A percentile compares a stretch with the other conserved stretches of the same genome.
These are phyloP conservation scores for Metarhizium sp. DNA, from an alignment of 2,329 filamentous ascomycete species.

Conservation along the genomic window DNA sequence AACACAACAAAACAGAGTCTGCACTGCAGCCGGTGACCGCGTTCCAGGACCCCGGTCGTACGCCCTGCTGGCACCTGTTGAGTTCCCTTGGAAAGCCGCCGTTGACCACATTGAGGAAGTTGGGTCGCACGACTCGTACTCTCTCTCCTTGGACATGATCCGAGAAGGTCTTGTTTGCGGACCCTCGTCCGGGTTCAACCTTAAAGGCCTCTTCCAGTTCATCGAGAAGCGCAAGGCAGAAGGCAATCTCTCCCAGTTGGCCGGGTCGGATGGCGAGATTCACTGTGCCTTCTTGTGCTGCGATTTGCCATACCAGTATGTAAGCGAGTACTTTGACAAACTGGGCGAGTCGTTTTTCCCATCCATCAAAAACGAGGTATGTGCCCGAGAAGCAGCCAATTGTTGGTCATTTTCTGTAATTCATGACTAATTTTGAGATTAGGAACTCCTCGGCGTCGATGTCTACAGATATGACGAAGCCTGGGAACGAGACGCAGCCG, in stretches of 20 bases:
- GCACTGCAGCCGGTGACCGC: slow-evolving; percentile 45
- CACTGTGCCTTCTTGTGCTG: slow-evolving; percentile 53
- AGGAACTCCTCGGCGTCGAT: slow-evolving; percentile 38
- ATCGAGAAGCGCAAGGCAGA: slow-evolving; percentile 37
- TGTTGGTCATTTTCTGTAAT: background rate
- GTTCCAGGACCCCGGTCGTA: slow-evolving; percentile 49
- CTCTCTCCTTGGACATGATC: slow-evolving; percentile 42
- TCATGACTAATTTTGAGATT: background rate
- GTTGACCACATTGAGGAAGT: slow-evolving; percentile 49
- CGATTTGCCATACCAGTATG: slow-evolving; percentile 54
- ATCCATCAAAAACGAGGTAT: slow-evolving; percentile 33
- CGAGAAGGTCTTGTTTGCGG: slow-evolving; percentile 50
- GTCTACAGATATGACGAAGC: slow-evolving; percentile 42
- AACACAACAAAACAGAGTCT: slow-evolving; percentile 30
- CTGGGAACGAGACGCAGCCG: slow-evolving; percentile 35
- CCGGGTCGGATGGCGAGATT: slow-evolving; percentile 33
- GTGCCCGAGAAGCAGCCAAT: background rate
- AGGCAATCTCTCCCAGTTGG: slow-evolving; percentile 32
- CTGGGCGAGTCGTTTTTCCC: slow-evolving; percentile 38
- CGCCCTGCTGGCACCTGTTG: slow-evolving; percentile 36
- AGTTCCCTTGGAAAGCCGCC: slow-evolving; percentile 48
- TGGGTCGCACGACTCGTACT: slow-evolving; percentile 42
- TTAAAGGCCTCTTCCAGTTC: slow-evolving; percentile 41
- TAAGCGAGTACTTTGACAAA: slow-evolving; percentile 50
- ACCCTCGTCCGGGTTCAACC: slow-evolving; percentile 51